Evolutionary conservation across 1,139 yeast genomes (phyloP).

Genomic region (Kodamaea ohmeri): DNA sequence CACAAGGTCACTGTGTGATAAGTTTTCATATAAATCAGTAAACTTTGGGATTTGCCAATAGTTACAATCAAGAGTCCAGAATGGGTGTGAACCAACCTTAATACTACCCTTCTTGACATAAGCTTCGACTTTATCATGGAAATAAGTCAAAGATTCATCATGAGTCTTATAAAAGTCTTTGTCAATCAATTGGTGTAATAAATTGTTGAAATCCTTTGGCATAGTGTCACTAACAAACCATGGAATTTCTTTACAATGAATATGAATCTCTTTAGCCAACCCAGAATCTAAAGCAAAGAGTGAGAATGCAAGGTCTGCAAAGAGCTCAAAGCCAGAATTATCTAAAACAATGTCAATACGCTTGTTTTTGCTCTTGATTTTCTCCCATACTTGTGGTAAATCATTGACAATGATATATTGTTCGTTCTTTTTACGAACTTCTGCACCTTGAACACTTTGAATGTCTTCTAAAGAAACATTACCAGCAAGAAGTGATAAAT

Average conservation of each 20-base stretch:
- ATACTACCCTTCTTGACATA: slow-evolving; percentile 54
- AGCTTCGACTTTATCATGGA: slow-evolving; percentile 49
- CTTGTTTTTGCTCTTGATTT: slow-evolving; percentile 27
- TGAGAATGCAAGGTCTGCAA: slow-evolving; percentile 77
- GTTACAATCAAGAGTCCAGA: slow-evolving; percentile 81
- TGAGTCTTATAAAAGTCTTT: slow-evolving; percentile 45
- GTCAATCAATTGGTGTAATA: slow-evolving; percentile 59
- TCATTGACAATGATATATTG: slow-evolving; percentile 82
- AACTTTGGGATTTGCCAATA: slow-evolving; percentile 64
- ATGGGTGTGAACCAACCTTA: slow-evolving; percentile 59
- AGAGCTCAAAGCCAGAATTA: slow-evolving; percentile 93
- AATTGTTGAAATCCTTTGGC: slow-evolving; percentile 68
- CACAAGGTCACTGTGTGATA: slow-evolving; percentile 59
- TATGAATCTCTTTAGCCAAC: slow-evolving; percentile 58
- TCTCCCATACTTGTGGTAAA: slow-evolving; percentile 61
- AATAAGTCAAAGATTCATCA: slow-evolving; percentile 27
- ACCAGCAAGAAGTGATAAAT: slow-evolving; percentile 81
- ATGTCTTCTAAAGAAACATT: slow-evolving; percentile 79
- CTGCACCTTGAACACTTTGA: slow-evolving; percentile 86
- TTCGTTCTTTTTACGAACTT: slow-evolving; percentile 79
- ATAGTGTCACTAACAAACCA: slow-evolving; percentile 98
- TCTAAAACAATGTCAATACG: slow-evolving; percentile 87
- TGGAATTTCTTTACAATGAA: slow-evolving; percentile 89
- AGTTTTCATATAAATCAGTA: slow-evolving; percentile 48
- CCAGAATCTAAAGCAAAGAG: slow-evolving; percentile 73